phyloP scores from a whole-genome alignment of 306 rosid species.

The Rubus parviflorus region DNA sequence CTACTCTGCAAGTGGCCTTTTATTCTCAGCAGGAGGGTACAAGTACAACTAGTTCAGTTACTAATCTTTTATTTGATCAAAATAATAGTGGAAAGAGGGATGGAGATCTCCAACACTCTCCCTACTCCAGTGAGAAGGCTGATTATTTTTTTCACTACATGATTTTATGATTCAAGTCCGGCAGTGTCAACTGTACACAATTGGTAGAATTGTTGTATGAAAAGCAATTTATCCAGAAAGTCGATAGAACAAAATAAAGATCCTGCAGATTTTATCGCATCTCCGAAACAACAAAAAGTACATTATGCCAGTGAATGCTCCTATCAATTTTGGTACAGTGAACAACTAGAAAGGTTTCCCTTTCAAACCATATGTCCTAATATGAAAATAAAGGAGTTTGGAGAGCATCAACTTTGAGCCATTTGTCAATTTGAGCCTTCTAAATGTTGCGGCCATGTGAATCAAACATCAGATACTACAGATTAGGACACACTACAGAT shows the following conservation, averaged over 20 bases:
- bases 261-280: background rate
- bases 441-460: background rate
- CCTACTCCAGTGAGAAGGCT: too few species aligned
- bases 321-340: background rate
- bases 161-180: too few species aligned
- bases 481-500: constrained; percentile 34
- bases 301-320: background rate
- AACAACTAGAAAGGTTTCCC: background rate
- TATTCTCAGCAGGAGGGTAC: too few species aligned
- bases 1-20: too few species aligned
- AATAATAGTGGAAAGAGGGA: too few species aligned
- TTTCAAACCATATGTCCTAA: background rate
- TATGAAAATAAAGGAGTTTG: background rate
- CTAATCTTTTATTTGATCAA: too few species aligned
- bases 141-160: too few species aligned
- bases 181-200: too few species aligned
- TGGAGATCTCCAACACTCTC: too few species aligned
- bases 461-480: constrained; percentile 22
- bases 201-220: too few species aligned
- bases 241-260: background rate
- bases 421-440: background rate
- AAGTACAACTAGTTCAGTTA: too few species aligned
- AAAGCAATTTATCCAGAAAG: too few species aligned
- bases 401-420: background rate
- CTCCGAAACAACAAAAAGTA: background rate